These are phyloP conservation scores for Debaryomyces castellii DNA, from an alignment of 805 yeast species.

Conservation along the genomic window DNA sequence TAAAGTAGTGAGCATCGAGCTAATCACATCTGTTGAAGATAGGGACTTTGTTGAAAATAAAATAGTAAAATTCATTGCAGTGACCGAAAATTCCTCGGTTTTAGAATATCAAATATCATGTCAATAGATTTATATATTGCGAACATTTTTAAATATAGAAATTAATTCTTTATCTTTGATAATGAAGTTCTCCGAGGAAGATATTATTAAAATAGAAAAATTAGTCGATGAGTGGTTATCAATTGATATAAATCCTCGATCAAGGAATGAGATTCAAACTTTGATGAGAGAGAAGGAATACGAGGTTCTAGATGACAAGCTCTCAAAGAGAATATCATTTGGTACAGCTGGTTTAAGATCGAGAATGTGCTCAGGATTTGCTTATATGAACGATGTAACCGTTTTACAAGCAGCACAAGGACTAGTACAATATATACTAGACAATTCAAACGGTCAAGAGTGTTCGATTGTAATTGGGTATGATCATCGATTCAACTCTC, in stretches of 20 bases:
- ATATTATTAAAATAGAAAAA: constrained; percentile 14
- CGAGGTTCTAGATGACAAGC: constrained; percentile 48
- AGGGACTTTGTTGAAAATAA: constrained; percentile 8
- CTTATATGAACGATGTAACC: constrained; percentile 85
- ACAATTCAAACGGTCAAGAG: constrained; percentile 12
- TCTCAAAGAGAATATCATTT: constrained; percentile 66
- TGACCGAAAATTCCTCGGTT: constrained; percentile 12
- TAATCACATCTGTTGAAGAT: constrained; percentile 12
- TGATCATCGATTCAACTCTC: constrained; percentile 86
- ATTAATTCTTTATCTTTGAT: not conserved
- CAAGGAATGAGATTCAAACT: constrained; percentile 54
- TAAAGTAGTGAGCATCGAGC: constrained; percentile 4
- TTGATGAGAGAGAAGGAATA: constrained; percentile 40
- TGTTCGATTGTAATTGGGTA: constrained; percentile 74
- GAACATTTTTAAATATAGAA: not conserved
- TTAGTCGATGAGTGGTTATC: constrained; percentile 36
- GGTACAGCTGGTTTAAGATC: constrained; percentile 95
- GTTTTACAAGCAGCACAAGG: constrained; percentile 91
- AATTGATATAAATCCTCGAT: constrained; percentile 38
- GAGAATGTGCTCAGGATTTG: constrained; percentile 87
- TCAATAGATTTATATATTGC: constrained; percentile 1
- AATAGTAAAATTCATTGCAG: constrained; percentile 9
- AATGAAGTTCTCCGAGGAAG: constrained; percentile 1
- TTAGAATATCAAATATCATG: constrained; percentile 11
- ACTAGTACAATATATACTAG: constrained; percentile 50